phyloP scores from a whole-genome alignment of 2,329 filamentous ascomycete genomes.

The Trichoderma arundinaceum region DNA sequence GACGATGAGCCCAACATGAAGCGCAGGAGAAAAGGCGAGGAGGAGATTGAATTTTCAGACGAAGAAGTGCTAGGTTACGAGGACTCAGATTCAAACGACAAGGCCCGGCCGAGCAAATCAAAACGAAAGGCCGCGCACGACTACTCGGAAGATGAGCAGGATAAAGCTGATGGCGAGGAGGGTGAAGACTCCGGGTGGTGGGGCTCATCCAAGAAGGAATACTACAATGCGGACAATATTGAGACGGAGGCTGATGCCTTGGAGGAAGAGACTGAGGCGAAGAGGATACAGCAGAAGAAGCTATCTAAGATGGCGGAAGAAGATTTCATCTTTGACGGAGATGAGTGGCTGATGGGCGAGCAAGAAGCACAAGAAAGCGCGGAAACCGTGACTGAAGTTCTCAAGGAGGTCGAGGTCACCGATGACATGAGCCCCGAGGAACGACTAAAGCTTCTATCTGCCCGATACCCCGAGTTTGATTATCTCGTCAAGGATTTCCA shows the following conservation, averaged over 20 bases:
- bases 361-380: constrained; percentile 57
- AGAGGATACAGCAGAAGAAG: constrained; percentile 88
- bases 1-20: constrained; percentile 83
- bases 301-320: constrained; percentile 85
- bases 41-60: constrained; percentile 68
- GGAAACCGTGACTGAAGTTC: constrained; percentile 80
- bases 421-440: constrained; percentile 79
- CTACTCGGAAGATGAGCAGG: constrained; percentile 61
- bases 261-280: constrained; percentile 90
- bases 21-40: constrained; percentile 73
- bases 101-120: constrained; percentile 28
- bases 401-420: constrained; percentile 82
- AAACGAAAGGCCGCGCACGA: constrained; percentile 38
- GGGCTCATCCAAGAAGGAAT: constrained; percentile 86
- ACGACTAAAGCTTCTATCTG: constrained; percentile 73
- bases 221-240: constrained; percentile 84
- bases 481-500: constrained; percentile 81
- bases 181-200: constrained; percentile 73
- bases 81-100: constrained; percentile 54
- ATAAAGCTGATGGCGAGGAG: constrained; percentile 57
- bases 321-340: constrained; percentile 92
- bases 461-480: constrained; percentile 91
- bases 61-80: constrained; percentile 64
- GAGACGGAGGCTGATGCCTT: constrained; percentile 72
- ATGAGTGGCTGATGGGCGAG: constrained; percentile 75